A percentile compares a stretch with the other conserved stretches of the same genome.
These are phyloP conservation scores for Rhizophora apiculata DNA, from an alignment of 345 rosid genomes.

Conservation along the genomic window DNA sequence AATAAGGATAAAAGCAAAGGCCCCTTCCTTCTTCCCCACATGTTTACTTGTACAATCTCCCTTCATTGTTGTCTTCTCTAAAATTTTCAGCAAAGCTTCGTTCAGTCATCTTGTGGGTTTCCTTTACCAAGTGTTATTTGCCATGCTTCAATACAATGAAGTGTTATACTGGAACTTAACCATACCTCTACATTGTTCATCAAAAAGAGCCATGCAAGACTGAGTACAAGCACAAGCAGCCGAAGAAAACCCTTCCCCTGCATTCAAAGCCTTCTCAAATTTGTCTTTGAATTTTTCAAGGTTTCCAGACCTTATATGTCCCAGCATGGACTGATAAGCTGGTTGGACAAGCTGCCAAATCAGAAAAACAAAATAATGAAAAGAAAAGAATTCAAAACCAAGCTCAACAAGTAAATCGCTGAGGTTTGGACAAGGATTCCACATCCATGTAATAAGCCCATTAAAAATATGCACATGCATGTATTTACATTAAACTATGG, in stretches of 20 bases:
- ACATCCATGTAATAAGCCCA: too few species aligned
- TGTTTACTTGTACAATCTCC: not conserved
- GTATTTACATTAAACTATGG: too few species aligned
- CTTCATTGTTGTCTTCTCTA: not conserved
- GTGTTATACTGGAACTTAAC: not conserved
- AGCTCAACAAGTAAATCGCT: not conserved
- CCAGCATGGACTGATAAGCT: conserved; percentile 73
- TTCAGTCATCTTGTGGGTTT: not conserved
- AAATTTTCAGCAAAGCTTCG: not conserved
- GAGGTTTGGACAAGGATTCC: not conserved
- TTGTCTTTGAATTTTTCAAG: conserved; percentile 67
- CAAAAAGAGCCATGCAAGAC: conserved; percentile 53
- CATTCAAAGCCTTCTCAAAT: conserved; percentile 75
- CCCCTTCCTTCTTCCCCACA: not conserved
- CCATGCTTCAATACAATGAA: not conserved
- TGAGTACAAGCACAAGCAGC: conserved; percentile 52
- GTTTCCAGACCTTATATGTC: conserved; percentile 66
- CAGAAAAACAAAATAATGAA: conserved; percentile 20
- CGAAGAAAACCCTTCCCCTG: conserved; percentile 74
- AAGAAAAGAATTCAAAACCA: not conserved
- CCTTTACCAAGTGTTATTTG: not conserved
- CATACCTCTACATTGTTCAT: conserved; percentile 73
- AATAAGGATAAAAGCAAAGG: not conserved
- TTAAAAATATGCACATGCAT: too few species aligned
- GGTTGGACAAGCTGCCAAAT: conserved; percentile 81